phyloP scores from a whole-genome alignment of 371 early-diverging fungal species.

The Catenaria anguillulae region DNA sequence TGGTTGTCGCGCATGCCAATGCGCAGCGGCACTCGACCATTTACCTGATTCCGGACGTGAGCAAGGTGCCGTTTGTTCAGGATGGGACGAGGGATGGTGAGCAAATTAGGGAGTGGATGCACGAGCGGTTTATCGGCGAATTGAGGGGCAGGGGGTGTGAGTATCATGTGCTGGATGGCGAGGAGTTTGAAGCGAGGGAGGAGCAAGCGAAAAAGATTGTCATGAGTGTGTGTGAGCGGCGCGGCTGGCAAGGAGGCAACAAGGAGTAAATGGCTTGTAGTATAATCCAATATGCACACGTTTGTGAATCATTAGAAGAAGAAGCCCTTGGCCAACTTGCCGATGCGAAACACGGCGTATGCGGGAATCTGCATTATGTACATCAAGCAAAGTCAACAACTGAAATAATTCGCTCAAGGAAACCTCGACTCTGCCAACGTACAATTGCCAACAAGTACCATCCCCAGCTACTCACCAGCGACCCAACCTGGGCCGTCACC shows the following conservation, averaged over 20 bases:
- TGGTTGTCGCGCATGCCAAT: neutral
- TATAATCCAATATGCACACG: no score
- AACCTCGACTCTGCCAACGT: no score
- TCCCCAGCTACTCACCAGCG: neutral
- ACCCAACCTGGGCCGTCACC: neutral
- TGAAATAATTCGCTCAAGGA: no score
- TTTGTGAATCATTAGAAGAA: no score
- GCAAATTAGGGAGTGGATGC: neutral
- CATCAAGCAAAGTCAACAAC: no score
- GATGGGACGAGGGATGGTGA: neutral
- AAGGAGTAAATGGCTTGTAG: no score
- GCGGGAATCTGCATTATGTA: neutral
- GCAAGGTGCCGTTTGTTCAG: neutral
- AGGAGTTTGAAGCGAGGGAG: no score
- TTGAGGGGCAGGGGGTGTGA: no score
- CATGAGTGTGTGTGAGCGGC: no score
- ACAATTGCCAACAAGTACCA: neutral
- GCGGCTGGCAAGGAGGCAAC: no score
- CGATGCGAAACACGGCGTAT: neutral
- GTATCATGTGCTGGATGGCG: no score
- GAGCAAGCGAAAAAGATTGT: no score
- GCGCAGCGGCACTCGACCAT: neutral
- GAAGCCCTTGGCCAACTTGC: neutral
- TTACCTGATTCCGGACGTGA: neutral
- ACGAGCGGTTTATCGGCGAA: neutral